phyloP scores from a whole-genome alignment of 352 stramenopile genomes.

The Globisporangium uncinulatum region DNA sequence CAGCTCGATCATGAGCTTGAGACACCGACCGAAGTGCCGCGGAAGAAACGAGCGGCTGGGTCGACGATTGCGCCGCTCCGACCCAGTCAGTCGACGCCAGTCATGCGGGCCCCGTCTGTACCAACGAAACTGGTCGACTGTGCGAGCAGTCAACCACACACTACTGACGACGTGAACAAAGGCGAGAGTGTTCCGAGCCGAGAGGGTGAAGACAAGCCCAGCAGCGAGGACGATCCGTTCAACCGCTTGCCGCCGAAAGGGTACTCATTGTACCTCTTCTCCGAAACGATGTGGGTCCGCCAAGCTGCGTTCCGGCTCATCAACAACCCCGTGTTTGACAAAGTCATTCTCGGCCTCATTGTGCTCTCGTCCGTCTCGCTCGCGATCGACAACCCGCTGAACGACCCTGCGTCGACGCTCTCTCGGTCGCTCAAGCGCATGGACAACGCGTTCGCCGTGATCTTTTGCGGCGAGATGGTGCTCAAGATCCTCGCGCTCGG shows the following conservation, averaged over 20 bases:
- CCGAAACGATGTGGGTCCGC: constrained; percentile 30
- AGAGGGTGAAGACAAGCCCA: background rate
- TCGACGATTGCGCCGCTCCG: background rate
- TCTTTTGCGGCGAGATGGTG: constrained; percentile 88
- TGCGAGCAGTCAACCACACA: background rate
- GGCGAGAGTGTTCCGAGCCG: background rate
- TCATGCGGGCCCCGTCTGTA: background rate
- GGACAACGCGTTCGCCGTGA: constrained; percentile 68
- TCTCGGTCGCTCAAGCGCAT: constrained; percentile 40
- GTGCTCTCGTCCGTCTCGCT: constrained; percentile 76
- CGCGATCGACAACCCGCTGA: constrained; percentile 83
- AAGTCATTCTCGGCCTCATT: constrained; percentile 78
- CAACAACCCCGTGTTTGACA: constrained; percentile 73
- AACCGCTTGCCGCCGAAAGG: constrained; percentile 15
- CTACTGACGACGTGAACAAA: background rate
- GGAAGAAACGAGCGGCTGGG: background rate
- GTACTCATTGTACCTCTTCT: constrained; percentile 45
- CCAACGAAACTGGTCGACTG: background rate
- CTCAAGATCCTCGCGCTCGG: constrained; percentile 87
- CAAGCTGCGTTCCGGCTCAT: constrained; percentile 40
- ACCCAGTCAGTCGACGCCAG: background rate
- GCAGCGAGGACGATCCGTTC: constrained; percentile 4
- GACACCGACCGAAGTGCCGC: background rate
- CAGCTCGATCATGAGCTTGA: constrained; percentile 16
- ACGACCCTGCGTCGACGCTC: constrained; percentile 38